Conservation (phyloP, 805 yeast genomes). For the Cyberlindnera amylophila region DNA sequence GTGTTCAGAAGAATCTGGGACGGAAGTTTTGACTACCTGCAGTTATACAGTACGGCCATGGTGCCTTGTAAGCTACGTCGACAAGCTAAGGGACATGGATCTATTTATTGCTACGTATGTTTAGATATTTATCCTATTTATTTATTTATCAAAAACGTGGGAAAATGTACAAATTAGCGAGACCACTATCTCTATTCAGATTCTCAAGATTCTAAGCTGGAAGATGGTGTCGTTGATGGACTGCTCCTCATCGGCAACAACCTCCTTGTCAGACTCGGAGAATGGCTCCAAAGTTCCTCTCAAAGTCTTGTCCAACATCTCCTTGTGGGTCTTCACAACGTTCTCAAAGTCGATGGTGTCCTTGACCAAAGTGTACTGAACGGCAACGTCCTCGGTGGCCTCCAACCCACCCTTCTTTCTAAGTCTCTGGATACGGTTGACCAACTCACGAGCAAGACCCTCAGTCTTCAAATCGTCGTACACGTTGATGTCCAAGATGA, state of each 20-base stretch:
- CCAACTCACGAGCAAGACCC: constrained; percentile 93
- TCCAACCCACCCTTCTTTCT: constrained; percentile 94
- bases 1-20: constrained; percentile 9
- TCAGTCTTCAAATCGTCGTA: constrained; percentile 88
- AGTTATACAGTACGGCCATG: no score
- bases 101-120: not conserved
- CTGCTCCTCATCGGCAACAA: constrained; percentile 88
- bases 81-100: no score
- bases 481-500: constrained; percentile 82
- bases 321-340: constrained; percentile 61
- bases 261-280: constrained; percentile 40
- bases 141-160: not conserved
- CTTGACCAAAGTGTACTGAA: constrained; percentile 66
- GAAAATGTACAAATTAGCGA: not conserved
- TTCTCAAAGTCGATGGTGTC: constrained; percentile 60
- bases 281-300: constrained; percentile 47
- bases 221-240: constrained; percentile 74
- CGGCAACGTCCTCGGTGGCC: constrained; percentile 91
- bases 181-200: constrained; percentile 30
- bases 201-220: constrained; percentile 69
- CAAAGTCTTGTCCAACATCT: constrained; percentile 71
- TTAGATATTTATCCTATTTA: not conserved
- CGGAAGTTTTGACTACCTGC: not conserved
- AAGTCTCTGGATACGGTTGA: constrained; percentile 95
- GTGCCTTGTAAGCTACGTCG: no score